A percentile compares a stretch with the other conserved stretches of the same genome.
phyloP scores from a whole-genome alignment of 352 stramenopile species.

The Phytophthora tentaculata region DNA sequence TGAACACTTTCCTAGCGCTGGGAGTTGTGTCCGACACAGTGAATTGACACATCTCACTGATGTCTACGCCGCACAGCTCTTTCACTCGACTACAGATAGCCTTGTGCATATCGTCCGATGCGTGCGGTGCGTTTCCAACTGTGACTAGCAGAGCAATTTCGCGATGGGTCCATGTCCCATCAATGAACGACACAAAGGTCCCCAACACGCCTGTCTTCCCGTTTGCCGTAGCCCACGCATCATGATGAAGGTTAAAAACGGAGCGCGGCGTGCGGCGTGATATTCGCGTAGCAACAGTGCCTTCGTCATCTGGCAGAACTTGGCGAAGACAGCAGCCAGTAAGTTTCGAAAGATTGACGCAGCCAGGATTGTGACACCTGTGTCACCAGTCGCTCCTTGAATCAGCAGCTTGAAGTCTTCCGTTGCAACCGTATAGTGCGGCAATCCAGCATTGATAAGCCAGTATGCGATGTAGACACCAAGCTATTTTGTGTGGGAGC shows the following conservation, averaged over 20 bases:
- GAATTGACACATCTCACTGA: slow-evolving; percentile 1
- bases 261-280: neutral
- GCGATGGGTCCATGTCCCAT: neutral
- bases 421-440: neutral
- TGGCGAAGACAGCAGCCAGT: neutral
- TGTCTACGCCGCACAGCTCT: neutral
- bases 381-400: neutral
- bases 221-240: neutral
- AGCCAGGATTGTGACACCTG: neutral
- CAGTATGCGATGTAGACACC: neutral
- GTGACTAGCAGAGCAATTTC: neutral
- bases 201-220: neutral
- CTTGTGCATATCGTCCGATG: neutral
- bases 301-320: neutral
- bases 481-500: neutral
- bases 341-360: neutral
- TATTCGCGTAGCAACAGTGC: neutral
- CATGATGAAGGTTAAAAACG: neutral
- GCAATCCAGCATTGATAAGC: neutral
- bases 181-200: neutral
- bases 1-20: neutral
- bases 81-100: neutral
- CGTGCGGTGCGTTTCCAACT: neutral
- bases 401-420: neutral
- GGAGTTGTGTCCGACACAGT: neutral